A percentile compares a stretch with the other conserved stretches of the same genome.
These are phyloP conservation scores for Ophiostoma montium DNA, from an alignment of 2,329 filamentous ascomycete genomes.

Conservation along the genomic window DNA sequence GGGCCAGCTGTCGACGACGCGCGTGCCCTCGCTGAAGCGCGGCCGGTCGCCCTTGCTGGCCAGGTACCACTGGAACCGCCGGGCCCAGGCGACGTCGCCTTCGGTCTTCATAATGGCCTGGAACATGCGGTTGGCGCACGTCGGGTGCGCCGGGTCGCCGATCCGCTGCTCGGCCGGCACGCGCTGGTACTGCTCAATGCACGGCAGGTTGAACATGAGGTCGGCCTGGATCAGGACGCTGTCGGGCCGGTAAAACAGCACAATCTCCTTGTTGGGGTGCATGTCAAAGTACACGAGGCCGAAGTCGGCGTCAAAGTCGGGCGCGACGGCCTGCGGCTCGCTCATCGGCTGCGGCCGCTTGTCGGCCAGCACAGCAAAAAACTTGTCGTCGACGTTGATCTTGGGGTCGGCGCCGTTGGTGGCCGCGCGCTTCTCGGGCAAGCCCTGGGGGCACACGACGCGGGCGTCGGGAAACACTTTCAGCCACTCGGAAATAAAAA, in stretches of 20 bases:
- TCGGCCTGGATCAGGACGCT: constrained; percentile 77
- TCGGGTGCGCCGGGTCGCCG: constrained; percentile 29
- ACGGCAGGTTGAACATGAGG: constrained; percentile 80
- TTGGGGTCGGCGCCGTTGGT: constrained; percentile 40
- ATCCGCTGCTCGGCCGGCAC: constrained; percentile 18
- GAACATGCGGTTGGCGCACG: constrained; percentile 30
- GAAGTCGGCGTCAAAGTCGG: constrained; percentile 79
- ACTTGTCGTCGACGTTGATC: constrained; percentile 35
- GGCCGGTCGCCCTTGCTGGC: constrained; percentile 43
- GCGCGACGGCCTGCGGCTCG: constrained; percentile 38
- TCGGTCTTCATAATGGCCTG: constrained; percentile 43
- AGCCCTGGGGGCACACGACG: constrained; percentile 68
- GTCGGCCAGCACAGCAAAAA: constrained; percentile 53
- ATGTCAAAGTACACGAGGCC: constrained; percentile 70
- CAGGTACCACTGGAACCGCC: constrained; percentile 71
- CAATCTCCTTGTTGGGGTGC: constrained; percentile 74
- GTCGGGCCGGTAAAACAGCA: constrained; percentile 71
- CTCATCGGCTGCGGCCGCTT: constrained; percentile 33
- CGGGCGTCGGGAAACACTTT: constrained; percentile 62
- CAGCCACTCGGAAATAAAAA: constrained; percentile 80
- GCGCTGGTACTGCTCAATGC: constrained; percentile 67
- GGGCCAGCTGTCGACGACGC: constrained; percentile 62
- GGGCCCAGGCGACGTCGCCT: constrained; percentile 58
- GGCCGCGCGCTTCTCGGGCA: constrained; percentile 62
- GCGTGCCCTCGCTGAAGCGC: constrained; percentile 56